Base-by-base conservation (phyloP, 371 early-diverging fungal species). In the Mycotypha africana region DNA sequence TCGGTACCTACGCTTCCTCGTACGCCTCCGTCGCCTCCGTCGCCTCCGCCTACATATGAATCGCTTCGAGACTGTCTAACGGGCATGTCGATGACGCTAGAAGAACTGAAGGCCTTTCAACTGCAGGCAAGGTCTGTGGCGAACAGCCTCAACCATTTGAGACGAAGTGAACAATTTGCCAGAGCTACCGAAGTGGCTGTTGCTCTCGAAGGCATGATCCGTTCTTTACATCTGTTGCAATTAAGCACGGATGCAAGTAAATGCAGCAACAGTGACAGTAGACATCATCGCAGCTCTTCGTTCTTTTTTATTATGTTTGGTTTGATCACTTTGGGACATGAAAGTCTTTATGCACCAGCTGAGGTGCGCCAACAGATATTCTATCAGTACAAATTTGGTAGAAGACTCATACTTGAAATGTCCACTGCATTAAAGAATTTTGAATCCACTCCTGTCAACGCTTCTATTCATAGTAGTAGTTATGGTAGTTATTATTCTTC, bases 351-450 rank as follows among this genome's bases (percentile, higher is more conserved):
- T 15, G 56, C 67, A 12, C 62, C 70, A 10, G 34, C 59, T 22
- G 67, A 64, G 35, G 60, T 70, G 14, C 61, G 67, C 16, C 67
- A 64, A 21, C 67, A 70, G 50, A 24, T 66, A 1, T 66, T 66
- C 42, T 56, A 61, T 26, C 59, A 64, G 19, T 51, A 52, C 15
- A 70, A 70, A 36, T 47, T 66, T 17, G 70, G 70, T 16, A 56
- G 70, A 31, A 40, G 43, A 10, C 40, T 65, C 11, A 58, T 66
- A 6, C 53, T 70, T 25, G 70, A 70, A 46, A 52, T 66, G 47
- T 51, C 55, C 9, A 57, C 39, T 32, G 43, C 57, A 11, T 35
- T 70, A 7, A 70, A 70, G 42, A 57, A 55, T 20, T 62, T 55
- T 23, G 26, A 38, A 0, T 17, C 45, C 1, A 25, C 26, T 11